phyloP scores from a whole-genome alignment of 257 asterid species.

The Gentiana dahurica region DNA sequence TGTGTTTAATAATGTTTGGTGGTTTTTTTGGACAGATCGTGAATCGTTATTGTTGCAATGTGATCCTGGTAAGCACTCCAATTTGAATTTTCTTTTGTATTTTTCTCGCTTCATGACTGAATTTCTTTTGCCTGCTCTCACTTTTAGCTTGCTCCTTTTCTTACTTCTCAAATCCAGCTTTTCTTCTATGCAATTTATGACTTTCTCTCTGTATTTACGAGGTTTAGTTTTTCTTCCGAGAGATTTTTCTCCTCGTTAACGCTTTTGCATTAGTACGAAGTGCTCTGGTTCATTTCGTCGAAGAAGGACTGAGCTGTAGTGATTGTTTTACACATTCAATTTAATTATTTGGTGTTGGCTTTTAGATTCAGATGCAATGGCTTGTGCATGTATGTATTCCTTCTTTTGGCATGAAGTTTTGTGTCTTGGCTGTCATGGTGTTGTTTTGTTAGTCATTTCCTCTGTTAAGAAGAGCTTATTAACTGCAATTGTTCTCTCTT shows the following conservation, averaged over 20 bases:
- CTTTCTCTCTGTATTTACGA: background rate
- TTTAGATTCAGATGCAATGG: too few relatives aligned
- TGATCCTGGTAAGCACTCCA: conserved; percentile 20
- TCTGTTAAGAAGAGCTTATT: too few relatives aligned
- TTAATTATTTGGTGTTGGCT: too few relatives aligned
- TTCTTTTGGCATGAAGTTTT: too few relatives aligned
- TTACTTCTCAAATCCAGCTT: background rate
- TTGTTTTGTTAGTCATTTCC: too few relatives aligned
- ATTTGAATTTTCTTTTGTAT: background rate
- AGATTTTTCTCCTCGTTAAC: background rate
- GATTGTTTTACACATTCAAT: too few relatives aligned
- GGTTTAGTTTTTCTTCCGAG: background rate
- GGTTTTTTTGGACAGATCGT: conserved; percentile 14
- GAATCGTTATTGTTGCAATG: conserved; percentile 19
- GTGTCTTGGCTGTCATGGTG: too few relatives aligned
- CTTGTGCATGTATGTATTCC: too few relatives aligned
- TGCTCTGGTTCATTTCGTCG: too few relatives aligned
- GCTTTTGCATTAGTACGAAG: background rate
- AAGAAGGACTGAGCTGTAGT: too few relatives aligned
- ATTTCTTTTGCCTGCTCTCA: background rate
- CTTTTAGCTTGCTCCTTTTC: background rate
- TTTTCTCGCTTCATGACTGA: background rate
- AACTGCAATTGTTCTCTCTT: too few relatives aligned
- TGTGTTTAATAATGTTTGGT: background rate
- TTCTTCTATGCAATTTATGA: background rate